phyloP scores from a whole-genome alignment of 2,329 filamentous ascomycete genomes.

The Aspergillus sp. region DNA sequence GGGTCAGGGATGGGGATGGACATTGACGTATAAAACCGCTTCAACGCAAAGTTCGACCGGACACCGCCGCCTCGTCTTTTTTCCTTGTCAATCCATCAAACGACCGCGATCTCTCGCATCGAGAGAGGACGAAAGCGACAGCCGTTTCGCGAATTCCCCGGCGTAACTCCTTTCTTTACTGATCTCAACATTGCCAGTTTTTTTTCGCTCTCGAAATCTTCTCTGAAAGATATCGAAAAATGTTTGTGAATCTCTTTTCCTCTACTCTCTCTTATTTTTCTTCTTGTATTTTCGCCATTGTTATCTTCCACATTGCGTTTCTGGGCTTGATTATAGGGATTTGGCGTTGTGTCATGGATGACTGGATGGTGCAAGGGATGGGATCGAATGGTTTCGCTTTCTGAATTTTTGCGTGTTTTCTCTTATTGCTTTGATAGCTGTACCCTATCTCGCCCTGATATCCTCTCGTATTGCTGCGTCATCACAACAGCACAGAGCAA shows the following conservation, averaged over 20 bases:
- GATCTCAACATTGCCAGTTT: conserved; percentile 14
- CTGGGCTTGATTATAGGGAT: conserved; percentile 5
- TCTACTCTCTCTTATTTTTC: conserved; percentile 8
- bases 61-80: neutral
- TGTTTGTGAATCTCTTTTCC: conserved; percentile 26
- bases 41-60: neutral
- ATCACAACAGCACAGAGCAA: neutral
- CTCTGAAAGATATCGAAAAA: conserved; percentile 17
- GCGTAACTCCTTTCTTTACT: conserved; percentile 9
- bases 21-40: conserved; percentile 41
- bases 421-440: neutral
- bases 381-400: neutral
- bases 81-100: neutral
- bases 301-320: conserved; percentile 6
- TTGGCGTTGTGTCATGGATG: neutral
- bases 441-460: neutral
- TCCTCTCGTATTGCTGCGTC: neutral
- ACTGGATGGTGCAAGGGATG: neutral
- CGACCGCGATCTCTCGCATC: neutral
- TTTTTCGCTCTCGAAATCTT: conserved; percentile 15
- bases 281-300: conserved; percentile 7
- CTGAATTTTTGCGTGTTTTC: neutral
- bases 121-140: neutral
- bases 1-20: conserved; percentile 46
- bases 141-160: neutral